Base-by-base conservation (phyloP, 441 rosid species). In the Omphalea diandra region DNA sequence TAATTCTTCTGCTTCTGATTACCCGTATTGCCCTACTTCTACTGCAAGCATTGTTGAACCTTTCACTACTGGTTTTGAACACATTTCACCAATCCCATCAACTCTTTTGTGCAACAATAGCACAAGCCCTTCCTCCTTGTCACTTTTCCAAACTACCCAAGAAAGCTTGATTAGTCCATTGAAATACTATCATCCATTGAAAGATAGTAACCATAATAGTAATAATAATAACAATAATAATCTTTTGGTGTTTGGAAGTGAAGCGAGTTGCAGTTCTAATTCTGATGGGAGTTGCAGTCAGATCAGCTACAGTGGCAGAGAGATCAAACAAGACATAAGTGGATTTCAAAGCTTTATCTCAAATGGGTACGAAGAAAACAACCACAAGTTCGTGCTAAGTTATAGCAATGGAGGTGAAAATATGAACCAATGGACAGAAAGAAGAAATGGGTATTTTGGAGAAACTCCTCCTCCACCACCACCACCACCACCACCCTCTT, bases 221-320 rank as follows among this genome's bases (percentile, higher is more conserved):
- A 53, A 27, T 15, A n/a, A n/a, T n/a, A 22, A 22, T 6, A 50
- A 3, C 8, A 50, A 7, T 3, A 54, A 14, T 22, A 84, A 82
- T 66, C 63, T 84, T 20, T 68, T 89, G n/a, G 63, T 73, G 62
- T 85, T 84, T 79, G 87, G 90, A 36, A 80, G 85, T 67, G 84
- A 83, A 73, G 75, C 80, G 55, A 84, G 87, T 49, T 81, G 85
- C 75, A 83, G 84, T 38, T 84, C 87, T 12, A 78, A 78, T 44
- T 84, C 89, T 40, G 89, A 83, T 54, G 87, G 82, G 18, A 86
- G 84, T 72, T 76, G 80, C 56, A 53, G 88, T 57, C 82, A 82
- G 73, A 78, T 77, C 67, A 77, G 84, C 77, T 64, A 58, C 47
- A 77, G 80, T 47, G 77, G 79, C 17, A 74, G 77, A 47, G 84